phyloP scores from a whole-genome alignment of 2,329 filamentous ascomycete species.

The Fusarium lateritium region DNA sequence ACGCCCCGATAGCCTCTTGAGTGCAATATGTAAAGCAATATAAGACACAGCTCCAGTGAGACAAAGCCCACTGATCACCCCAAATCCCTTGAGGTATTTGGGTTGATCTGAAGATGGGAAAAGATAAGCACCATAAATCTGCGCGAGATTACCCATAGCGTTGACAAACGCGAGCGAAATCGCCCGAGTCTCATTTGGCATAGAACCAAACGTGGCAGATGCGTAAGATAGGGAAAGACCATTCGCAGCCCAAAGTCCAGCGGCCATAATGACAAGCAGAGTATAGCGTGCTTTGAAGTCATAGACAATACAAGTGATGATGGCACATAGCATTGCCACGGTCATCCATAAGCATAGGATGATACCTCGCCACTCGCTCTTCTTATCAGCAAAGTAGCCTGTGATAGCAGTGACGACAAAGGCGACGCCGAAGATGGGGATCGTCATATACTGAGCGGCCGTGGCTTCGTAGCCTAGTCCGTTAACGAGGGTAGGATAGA shows the following conservation, averaged over 20 bases:
- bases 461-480: neutral
- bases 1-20: no score
- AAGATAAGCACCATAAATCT: slow-evolving; percentile 69
- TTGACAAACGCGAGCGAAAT: slow-evolving; percentile 67
- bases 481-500: neutral
- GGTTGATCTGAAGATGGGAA: slow-evolving; percentile 65
- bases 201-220: slow-evolving; percentile 64
- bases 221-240: slow-evolving; percentile 66
- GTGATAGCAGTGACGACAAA: neutral
- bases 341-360: slow-evolving; percentile 3
- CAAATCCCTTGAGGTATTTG: slow-evolving; percentile 64
- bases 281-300: slow-evolving; percentile 67
- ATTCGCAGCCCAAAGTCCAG: slow-evolving; percentile 68
- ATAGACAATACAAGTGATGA: slow-evolving; percentile 64
- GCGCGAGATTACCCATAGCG: slow-evolving; percentile 67
- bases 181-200: slow-evolving; percentile 64
- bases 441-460: neutral
- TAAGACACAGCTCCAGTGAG: slow-evolving; percentile 31
- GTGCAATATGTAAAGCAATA: slow-evolving; percentile 8
- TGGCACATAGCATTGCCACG: slow-evolving; percentile 37
- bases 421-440: neutral
- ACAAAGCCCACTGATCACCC: slow-evolving; percentile 44
- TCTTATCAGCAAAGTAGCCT: slow-evolving; percentile 6
- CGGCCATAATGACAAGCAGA: slow-evolving; percentile 68
- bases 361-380: neutral